Evolutionary conservation across 441 rosid species (phyloP), one percentile per base, ranked within the genome.

Genomic region (Arabidopsis hybrid): DNA sequence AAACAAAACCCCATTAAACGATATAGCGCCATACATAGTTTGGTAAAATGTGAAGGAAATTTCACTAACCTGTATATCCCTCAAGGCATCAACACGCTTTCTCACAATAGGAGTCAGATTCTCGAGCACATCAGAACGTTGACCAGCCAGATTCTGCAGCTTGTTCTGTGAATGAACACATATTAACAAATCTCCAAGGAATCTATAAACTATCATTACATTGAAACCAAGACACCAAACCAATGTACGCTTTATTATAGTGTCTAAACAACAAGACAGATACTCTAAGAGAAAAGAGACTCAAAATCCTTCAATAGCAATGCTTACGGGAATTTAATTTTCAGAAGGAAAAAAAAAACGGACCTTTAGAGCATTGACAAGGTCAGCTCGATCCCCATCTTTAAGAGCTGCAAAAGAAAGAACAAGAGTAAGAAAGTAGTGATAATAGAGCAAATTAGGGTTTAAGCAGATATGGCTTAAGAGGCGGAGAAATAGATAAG

Each of bases 31-130:
- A n/a, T n/a, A 46, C 18, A 17, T 1, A 45, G 9, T 0, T 4
- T 5, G 13, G 0, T 0, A 39, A 40, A 49, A 34, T 11, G 60
- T 7, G 29, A 62, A 42, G 8, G 26, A 38, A 58, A 69, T 1
- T 0, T 11, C 0, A 17, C 80, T 12, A 79, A 78, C 98, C 91
- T 93, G 97, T 60, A 91, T 82, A 77, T 85, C 95, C 38, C 85
- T 82, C 39, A 93, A 94, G 64, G 67, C 83, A 63, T 91, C 91
- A 5, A 91, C 98, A 42, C 97, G 98, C 82, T 81, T 83, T 83
- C 87, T 85, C 66, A 87, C 90, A 21, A 6, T 40, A 0, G 91
- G 91, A 8, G 88, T 5, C 31, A 93, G 76, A 46, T 71, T 84
- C 83, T 88, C 94, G 16, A 93, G 80, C 46, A 86, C 72, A 72